Evolutionary conservation across 768 basidiomycete species (phyloP), one percentile per base, ranked within the genome.

Genomic region (Auricularia auricula-judae): DNA sequence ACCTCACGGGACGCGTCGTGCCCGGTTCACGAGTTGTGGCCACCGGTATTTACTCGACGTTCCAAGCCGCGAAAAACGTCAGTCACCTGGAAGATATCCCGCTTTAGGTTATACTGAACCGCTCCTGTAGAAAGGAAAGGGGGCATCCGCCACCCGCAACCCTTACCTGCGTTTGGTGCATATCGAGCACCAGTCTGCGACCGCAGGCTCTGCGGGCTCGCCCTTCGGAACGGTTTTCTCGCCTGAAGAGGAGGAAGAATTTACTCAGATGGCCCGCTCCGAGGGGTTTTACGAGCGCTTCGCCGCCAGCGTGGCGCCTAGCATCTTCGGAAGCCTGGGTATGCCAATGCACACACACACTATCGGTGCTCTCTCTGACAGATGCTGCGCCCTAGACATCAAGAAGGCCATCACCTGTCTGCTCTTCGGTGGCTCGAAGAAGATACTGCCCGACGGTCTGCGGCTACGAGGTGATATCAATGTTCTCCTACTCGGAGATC

Each of bases 391-490:
- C 23, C 36, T 62, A 96, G 97, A 99, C 73, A 98, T 98, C 70
- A 99, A 98, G 77, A 99, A 98, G 69, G 93, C 97, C 3, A 93
- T 99, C 61, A 84, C 91, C 0, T 98, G 96, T 74, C 78, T 99
- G n/a, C 79, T 99, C 5, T 93, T 98, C 69, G 97, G 97, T 35
- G 97, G 97, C 4, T 95, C 94, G 21, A 98, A 94, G 78, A 99
- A 99, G 76, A 80, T 97, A 61, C 77, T 99, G 4, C 97, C 97
- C 7, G 97, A 99, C 73, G 95, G 97, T 8, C 95, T 98, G 92
- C 83, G 97, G 36, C 76, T 99, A 51, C 83, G 97, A 72, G 97
- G 97, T 11, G 97, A 99, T 72, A 98, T 99, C 73, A 99, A 99
- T 73, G 97, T 99, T 21, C 78, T 99, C 10, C 76, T 98, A 34